These are phyloP conservation scores for Stephania yunnanensis DNA, from an alignment of 164 flowering plant species.

Conservation along the genomic window DNA sequence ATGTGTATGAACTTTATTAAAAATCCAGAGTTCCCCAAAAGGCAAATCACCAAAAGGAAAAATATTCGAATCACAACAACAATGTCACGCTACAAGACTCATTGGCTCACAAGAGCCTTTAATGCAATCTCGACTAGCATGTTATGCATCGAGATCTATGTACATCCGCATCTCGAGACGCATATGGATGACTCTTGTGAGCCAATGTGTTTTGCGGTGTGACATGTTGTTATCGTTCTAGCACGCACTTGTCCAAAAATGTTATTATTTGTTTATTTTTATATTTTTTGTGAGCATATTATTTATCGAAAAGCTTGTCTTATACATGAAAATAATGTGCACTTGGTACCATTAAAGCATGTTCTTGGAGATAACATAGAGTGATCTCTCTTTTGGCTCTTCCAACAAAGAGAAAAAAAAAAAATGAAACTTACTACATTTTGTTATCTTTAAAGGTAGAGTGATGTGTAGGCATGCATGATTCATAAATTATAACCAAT, in stretches of 20 bases:
- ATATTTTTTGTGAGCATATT: background rate
- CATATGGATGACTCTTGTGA: too few relatives aligned
- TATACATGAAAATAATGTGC: background rate
- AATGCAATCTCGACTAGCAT: too few relatives aligned
- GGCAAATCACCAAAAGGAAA: background rate
- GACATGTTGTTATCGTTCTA: too few relatives aligned
- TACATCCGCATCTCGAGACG: too few relatives aligned
- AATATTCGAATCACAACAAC: too few relatives aligned
- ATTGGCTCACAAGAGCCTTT: background rate
- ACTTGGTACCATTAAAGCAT: background rate
- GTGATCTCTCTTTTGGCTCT: background rate
- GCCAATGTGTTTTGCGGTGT: background rate
- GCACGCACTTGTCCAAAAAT: too few relatives aligned
- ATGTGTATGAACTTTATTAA: background rate
- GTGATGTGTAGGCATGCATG: background rate
- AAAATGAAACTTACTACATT: background rate
- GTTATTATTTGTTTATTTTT: background rate
- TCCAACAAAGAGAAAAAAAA: background rate
- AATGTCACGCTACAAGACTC: too few relatives aligned
- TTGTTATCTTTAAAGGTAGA: background rate
- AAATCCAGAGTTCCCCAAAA: background rate
- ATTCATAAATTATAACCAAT: background rate
- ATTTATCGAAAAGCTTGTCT: background rate
- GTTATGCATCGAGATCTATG: too few relatives aligned
- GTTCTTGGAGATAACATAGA: background rate